These are phyloP conservation scores for Acanthamoeba triangularis DNA, from an alignment of 208 protist species.

Conservation along the genomic window DNA sequence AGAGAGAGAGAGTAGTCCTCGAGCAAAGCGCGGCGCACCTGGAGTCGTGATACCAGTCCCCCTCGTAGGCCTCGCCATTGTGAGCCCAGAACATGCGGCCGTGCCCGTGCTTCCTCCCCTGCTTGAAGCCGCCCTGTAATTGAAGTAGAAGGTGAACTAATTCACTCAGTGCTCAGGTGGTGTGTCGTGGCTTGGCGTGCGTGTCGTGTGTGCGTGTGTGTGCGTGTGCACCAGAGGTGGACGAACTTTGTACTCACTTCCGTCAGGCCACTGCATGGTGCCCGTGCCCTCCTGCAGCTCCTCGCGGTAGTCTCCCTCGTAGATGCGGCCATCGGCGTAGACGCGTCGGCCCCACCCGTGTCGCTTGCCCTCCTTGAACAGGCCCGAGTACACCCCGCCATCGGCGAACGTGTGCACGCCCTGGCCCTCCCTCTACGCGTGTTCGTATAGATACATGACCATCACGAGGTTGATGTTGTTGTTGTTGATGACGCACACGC, in stretches of 20 bases:
- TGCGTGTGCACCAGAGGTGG: background rate
- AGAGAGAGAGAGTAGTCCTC: background rate
- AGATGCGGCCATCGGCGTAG: slow-evolving; percentile 59
- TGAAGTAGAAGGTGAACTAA: background rate
- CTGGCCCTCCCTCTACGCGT: slow-evolving; percentile 32
- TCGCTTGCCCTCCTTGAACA: slow-evolving; percentile 63
- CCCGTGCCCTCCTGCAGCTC: slow-evolving; percentile 48
- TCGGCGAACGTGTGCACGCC: slow-evolving; percentile 69
- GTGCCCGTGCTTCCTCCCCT: slow-evolving; percentile 40
- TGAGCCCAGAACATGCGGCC: slow-evolving; percentile 57
- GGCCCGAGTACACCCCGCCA: slow-evolving; percentile 55
- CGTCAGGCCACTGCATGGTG: slow-evolving; percentile 53
- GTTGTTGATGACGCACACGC: too few species aligned
- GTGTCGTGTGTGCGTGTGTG: background rate
- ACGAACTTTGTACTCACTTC: slow-evolving; percentile 44
- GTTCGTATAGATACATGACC: background rate
- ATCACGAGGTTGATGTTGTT: too few species aligned
- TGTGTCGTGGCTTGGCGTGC: too few species aligned
- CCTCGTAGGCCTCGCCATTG: slow-evolving; percentile 27
- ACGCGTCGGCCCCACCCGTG: slow-evolving; percentile 14
- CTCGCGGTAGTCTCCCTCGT: slow-evolving; percentile 55
- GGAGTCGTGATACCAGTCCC: slow-evolving; percentile 44
- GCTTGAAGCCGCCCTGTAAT: slow-evolving; percentile 4
- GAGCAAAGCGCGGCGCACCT: background rate
- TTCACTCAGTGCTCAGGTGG: background rate